These are phyloP conservation scores for Chloropicon primus DNA, from an alignment of 139 green algal species.

Conservation along the genomic window DNA sequence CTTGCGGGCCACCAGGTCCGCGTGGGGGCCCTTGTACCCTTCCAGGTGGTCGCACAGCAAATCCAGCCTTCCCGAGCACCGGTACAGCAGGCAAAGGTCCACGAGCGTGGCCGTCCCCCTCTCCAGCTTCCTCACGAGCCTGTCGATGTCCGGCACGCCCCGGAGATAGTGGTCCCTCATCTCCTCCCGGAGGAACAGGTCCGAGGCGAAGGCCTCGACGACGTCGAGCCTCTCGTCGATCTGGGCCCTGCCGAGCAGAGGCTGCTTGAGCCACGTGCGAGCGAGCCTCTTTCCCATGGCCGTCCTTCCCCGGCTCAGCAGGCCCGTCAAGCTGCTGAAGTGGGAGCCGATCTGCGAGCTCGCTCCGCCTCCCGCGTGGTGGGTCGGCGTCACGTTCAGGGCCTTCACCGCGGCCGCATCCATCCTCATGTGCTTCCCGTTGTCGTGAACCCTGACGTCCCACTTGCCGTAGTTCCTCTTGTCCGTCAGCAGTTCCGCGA, in stretches of 20 bases:
- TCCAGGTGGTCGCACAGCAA: conserved; percentile 51
- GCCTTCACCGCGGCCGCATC: conserved; percentile 60
- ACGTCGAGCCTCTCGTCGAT: conserved; percentile 63
- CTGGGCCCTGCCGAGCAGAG: conserved; percentile 52
- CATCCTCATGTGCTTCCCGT: conserved; percentile 44
- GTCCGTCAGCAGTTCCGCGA: conserved; percentile 44
- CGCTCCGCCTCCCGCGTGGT: background rate
- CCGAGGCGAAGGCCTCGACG: conserved; percentile 62
- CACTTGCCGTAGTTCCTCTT: conserved; percentile 35
- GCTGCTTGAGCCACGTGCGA: conserved; percentile 91
- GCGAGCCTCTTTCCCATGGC: conserved; percentile 86
- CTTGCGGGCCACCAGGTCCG: conserved; percentile 28
- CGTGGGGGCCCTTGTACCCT: conserved; percentile 35
- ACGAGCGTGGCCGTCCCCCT: conserved; percentile 38
- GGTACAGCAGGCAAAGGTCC: conserved; percentile 89
- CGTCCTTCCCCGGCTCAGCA: conserved; percentile 76
- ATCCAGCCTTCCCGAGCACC: conserved; percentile 31
- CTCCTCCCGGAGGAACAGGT: conserved; percentile 48
- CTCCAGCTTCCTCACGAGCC: conserved; percentile 73
- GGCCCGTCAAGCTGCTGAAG: conserved; percentile 67
- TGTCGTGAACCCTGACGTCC: conserved; percentile 53
- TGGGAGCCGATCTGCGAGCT: conserved; percentile 39
- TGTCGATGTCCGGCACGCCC: conserved; percentile 81
- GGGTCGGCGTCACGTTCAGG: conserved; percentile 74
- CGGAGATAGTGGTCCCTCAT: conserved; percentile 54